These are phyloP conservation scores for Yamadazyma blattariae DNA, from an alignment of 1,139 yeast genomes.

Conservation along the genomic window DNA sequence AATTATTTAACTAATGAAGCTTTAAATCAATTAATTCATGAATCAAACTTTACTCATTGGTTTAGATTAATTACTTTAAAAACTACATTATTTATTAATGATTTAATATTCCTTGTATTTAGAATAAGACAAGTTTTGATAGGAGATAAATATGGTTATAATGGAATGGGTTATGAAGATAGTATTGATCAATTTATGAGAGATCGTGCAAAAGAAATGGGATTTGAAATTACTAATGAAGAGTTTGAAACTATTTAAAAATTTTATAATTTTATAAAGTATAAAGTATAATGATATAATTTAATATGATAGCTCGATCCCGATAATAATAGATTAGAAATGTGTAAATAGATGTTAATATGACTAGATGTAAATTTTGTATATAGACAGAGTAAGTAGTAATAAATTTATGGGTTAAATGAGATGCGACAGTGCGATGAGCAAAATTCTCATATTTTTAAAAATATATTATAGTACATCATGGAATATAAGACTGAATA, in stretches of 20 bases:
- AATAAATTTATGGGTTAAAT: background rate
- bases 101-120: constrained; percentile 37
- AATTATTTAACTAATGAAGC: constrained; percentile 61
- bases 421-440: constrained; percentile 1
- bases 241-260: background rate
- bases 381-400: too few relatives aligned
- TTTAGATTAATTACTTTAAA: constrained; percentile 29
- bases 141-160: constrained; percentile 31
- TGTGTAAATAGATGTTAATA: too few relatives aligned
- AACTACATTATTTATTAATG: constrained; percentile 40
- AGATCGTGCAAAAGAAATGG: constrained; percentile 39
- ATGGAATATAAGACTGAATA: constrained; percentile 27
- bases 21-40: constrained; percentile 20
- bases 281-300: too few relatives aligned
- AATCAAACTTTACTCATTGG: constrained; percentile 18
- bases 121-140: constrained; percentile 37
- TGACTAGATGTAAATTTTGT: too few relatives aligned
- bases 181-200: constrained; percentile 42
- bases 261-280: too few relatives aligned
- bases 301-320: too few relatives aligned
- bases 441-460: constrained; percentile 1
- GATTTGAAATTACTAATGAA: constrained; percentile 24
- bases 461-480: background rate
- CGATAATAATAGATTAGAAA: too few relatives aligned
- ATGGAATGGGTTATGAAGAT: constrained; percentile 46